Conservation (phyloP, 768 basidiomycete genomes). For the Kwoniella mangroviensis region DNA sequence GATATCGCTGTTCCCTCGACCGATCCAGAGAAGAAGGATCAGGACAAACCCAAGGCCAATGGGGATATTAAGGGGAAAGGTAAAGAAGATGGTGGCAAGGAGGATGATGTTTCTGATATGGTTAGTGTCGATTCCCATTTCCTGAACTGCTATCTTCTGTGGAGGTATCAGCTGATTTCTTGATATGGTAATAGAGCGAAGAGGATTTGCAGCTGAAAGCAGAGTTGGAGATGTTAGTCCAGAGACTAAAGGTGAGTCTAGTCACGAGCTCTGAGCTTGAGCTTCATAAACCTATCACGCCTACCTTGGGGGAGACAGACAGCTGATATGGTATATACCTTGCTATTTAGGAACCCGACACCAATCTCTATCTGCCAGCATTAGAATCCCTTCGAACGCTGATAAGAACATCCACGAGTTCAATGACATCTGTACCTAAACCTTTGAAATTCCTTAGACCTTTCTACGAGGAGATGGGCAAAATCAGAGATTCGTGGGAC, state of each 20-base stretch:
- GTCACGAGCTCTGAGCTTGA: too few relatives aligned
- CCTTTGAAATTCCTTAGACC: slow-evolving; percentile 97
- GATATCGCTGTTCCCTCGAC: slow-evolving; percentile 56
- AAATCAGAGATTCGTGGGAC: slow-evolving; percentile 72
- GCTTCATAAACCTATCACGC: too few relatives aligned
- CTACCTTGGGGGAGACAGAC: too few relatives aligned
- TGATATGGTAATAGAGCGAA: slow-evolving; percentile 60
- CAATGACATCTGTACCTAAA: slow-evolving; percentile 99
- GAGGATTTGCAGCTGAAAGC: slow-evolving; percentile 91
- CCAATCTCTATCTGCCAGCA: slow-evolving; percentile 80
- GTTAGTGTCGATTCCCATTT: slow-evolving; percentile 56
- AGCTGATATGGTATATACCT: too few relatives aligned
- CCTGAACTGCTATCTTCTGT: too few relatives aligned
- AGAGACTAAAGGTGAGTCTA: slow-evolving; percentile 77
- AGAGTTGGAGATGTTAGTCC: slow-evolving; percentile 95
- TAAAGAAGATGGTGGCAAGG: slow-evolving; percentile 49
- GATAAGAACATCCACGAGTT: slow-evolving; percentile 94
- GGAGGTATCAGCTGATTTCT: neutral
- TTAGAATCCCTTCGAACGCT: slow-evolving; percentile 90
- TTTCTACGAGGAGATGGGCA: slow-evolving; percentile 84
- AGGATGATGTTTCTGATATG: slow-evolving; percentile 50
- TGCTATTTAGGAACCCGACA: slow-evolving; percentile 72
- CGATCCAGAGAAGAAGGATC: slow-evolving; percentile 65
- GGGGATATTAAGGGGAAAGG: slow-evolving; percentile 57
- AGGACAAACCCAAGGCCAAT: slow-evolving; percentile 52